phyloP scores from a whole-genome alignment of 2,329 filamentous ascomycete genomes.

The Aspergillus persii region DNA sequence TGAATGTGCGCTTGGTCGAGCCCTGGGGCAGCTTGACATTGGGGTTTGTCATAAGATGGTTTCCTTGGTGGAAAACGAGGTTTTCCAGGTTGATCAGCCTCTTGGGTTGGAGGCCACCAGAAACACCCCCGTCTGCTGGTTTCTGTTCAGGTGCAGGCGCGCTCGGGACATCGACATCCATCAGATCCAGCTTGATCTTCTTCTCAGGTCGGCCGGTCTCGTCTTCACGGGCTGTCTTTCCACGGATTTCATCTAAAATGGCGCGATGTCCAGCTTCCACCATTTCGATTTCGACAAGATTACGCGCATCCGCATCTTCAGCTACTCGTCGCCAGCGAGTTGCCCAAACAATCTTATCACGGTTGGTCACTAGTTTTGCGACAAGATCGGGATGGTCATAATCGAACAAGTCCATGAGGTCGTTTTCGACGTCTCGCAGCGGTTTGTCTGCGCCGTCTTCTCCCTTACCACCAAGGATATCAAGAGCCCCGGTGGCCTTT shows the following conservation, averaged over 20 bases:
- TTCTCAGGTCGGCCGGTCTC: constrained; percentile 63
- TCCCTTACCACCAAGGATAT: constrained; percentile 74
- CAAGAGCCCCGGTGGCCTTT: constrained; percentile 81
- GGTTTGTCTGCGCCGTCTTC: constrained; percentile 76
- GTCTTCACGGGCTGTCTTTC: constrained; percentile 59
- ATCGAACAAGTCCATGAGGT: constrained; percentile 96
- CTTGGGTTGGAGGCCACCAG: constrained; percentile 81
- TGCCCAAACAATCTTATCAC: constrained; percentile 93
- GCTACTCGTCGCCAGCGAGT: constrained; percentile 82
- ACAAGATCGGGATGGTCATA: constrained; percentile 95
- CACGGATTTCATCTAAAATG: constrained; percentile 84
- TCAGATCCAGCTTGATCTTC: constrained; percentile 78
- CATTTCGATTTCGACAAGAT: constrained; percentile 85
- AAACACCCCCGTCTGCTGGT: constrained; percentile 63
- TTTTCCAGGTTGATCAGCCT: constrained; percentile 93
- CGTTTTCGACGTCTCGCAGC: constrained; percentile 92
- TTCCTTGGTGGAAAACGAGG: constrained; percentile 94
- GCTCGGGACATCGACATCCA: constrained; percentile 80
- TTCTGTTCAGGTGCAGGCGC: constrained; percentile 55
- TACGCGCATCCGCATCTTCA: constrained; percentile 68
- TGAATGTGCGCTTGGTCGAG: constrained; percentile 92
- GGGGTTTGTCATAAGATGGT: constrained; percentile 99
- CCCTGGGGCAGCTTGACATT: constrained; percentile 92
- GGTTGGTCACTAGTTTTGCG: constrained; percentile 83
- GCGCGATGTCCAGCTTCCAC: constrained; percentile 78